phyloP scores from a whole-genome alignment of 106 monocot genomes.

The Dendrobium officinale region DNA sequence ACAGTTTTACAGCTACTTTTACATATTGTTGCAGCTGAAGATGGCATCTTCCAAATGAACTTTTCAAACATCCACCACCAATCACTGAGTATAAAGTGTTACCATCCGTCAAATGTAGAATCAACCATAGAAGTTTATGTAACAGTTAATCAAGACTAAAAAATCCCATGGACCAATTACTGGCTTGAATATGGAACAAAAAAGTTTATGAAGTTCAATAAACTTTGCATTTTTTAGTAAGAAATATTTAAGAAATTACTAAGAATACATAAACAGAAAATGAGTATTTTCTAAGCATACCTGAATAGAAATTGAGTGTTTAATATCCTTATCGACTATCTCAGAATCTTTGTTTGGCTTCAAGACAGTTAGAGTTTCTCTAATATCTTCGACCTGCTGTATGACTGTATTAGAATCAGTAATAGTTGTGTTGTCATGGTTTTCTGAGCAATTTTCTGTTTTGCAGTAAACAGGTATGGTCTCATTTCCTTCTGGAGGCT shows the following conservation, averaged over 20 bases:
- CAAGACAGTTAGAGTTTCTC: not conserved
- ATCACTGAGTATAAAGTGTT: not conserved
- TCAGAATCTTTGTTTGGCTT: slow-evolving; percentile 1
- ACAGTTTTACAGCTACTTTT: too few relatives aligned
- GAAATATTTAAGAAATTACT: not conserved
- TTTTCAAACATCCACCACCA: not conserved
- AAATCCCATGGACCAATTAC: not conserved
- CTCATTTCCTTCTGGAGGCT: not conserved
- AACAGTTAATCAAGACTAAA: not conserved
- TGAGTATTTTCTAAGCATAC: not conserved
- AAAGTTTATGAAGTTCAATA: not conserved
- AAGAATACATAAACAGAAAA: not conserved
- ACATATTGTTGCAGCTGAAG: not conserved
- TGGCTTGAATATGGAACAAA: not conserved
- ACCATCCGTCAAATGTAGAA: not conserved
- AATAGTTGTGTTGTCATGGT: not conserved
- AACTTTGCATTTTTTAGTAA: not conserved
- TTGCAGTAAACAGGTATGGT: not conserved
- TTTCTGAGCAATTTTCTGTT: not conserved
- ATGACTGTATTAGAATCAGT: not conserved
- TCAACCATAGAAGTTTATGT: not conserved
- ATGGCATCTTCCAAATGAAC: not conserved
- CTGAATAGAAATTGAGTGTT: slow-evolving; percentile 4
- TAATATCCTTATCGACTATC: not conserved
- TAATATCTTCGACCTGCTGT: not conserved